Base-by-base conservation (phyloP, 1,284 basidiomycete genomes). In the Fomitiporia mediterranea region DNA sequence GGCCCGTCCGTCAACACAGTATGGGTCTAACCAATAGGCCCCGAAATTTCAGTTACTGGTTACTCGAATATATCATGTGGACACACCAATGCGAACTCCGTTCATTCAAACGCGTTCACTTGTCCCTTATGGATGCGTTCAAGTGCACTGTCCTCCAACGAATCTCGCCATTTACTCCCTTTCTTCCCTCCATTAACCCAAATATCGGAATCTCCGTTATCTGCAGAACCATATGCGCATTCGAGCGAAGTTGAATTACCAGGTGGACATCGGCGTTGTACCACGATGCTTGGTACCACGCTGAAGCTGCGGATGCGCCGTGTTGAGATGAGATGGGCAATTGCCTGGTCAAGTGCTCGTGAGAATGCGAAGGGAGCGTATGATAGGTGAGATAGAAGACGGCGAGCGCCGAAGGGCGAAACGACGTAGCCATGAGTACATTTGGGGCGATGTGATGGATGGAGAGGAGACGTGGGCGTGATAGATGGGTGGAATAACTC, bases 351-450 rank as follows among this genome's bases (percentile, higher is more conserved):
- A 54, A 89, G 76, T 0, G 88, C 84, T 8, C 89, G 81, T 1
- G 86, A 86, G 64, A 88, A 90, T 0, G 85, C 84, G 63, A 91
- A 91, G 0, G 78, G 81, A 19, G 82, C 73, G 60, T 83, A 71
- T 0, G 70, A 74, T 4, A 87, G 72, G 62, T 86, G 77, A 8
- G 74, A 69, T 1, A 81, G 69, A 5, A 86, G 70, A 15, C 76
- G 74, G 4, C 75, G 75, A 0, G 83, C 84, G 23, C 84, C 84
- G 0, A 64, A 59, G 2, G 69, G 70, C 9, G 82, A 82, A 28
- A 86, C 66, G 0, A 74, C 80, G 62, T 87, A 88, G 0, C 79
- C 84, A 59, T 88, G 85, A 1, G 83, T 86, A 66, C 86, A 89
- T 63, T 82, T 81, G 0, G 86, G 86, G 0, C 70, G 67, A 56